Conservation (phyloP, 768 basidiomycete species). For the Termitomyces titanicus region DNA sequence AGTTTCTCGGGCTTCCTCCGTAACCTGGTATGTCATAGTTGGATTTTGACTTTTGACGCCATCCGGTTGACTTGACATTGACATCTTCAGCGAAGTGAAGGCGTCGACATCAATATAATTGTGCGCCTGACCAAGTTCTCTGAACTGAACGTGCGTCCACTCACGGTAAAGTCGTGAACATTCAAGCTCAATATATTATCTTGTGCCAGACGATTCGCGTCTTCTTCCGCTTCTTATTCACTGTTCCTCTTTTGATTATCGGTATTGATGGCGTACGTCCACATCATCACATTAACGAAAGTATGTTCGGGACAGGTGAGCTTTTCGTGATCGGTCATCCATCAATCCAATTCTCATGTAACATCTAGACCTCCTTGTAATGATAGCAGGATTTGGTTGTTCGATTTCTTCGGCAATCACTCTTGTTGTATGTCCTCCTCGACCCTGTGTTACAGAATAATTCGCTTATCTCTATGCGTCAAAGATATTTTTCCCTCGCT, state of each 20-base stretch:
- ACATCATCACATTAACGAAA: constrained; percentile 64
- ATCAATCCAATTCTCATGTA: not conserved
- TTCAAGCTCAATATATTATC: not conserved
- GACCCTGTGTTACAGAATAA: not conserved
- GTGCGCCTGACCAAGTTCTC: constrained; percentile 77
- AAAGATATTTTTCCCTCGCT: constrained; percentile 84
- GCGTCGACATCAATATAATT: constrained; percentile 62
- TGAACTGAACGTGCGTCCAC: constrained; percentile 67
- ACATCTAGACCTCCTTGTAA: constrained; percentile 52
- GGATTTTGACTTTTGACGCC: not conserved
- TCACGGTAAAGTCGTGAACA: not conserved
- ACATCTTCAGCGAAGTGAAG: constrained; percentile 45
- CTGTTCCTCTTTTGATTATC: constrained; percentile 59
- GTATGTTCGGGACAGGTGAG: constrained; percentile 48
- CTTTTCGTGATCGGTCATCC: not conserved
- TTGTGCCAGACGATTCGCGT: constrained; percentile 58
- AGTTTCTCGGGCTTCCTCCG: constrained; percentile 65
- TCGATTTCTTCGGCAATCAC: constrained; percentile 71
- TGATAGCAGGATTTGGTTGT: constrained; percentile 57
- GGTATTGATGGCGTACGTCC: constrained; percentile 65
- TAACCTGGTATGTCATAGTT: constrained; percentile 45
- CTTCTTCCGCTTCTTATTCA: constrained; percentile 71
- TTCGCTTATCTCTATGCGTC: not conserved
- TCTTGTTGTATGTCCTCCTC: constrained; percentile 48
- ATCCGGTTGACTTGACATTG: not conserved